phyloP scores from a whole-genome alignment of 441 rosid species.

The Arabidopsis lyrata region DNA sequence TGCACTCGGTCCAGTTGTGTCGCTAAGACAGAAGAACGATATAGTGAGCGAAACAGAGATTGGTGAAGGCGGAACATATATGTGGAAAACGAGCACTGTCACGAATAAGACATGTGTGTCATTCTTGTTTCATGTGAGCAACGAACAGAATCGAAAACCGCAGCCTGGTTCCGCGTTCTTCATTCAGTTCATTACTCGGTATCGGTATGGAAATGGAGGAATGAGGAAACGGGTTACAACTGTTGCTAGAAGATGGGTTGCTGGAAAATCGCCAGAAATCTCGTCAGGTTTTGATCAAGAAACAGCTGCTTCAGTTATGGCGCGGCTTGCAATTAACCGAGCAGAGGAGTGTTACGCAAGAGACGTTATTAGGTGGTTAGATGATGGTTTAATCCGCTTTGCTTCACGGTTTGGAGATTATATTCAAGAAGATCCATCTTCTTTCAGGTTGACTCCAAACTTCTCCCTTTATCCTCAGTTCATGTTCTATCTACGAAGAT shows the following conservation, averaged over 20 bases:
- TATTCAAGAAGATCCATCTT: slow-evolving; percentile 82
- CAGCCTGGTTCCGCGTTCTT: slow-evolving; percentile 87
- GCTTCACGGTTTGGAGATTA: slow-evolving; percentile 91
- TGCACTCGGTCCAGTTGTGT: slow-evolving; percentile 91
- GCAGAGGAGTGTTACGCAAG: slow-evolving; percentile 72
- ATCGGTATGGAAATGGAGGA: slow-evolving; percentile 71
- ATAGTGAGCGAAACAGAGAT: slow-evolving; percentile 72
- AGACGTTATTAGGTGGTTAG: slow-evolving; percentile 94
- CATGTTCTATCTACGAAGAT: slow-evolving; percentile 92
- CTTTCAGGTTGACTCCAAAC: slow-evolving; percentile 82
- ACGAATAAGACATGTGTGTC: slow-evolving; percentile 82
- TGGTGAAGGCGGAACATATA: slow-evolving; percentile 81
- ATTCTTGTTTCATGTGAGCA: slow-evolving; percentile 77
- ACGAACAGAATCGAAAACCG: slow-evolving; percentile 59
- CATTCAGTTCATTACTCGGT: slow-evolving; percentile 83
- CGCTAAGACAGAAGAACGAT: slow-evolving; percentile 64
- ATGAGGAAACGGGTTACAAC: slow-evolving; percentile 82
- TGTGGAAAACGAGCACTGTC: slow-evolving; percentile 80
- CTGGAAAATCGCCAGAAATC: slow-evolving; percentile 75
- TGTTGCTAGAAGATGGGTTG: slow-evolving; percentile 92
- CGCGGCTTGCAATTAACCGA: slow-evolving; percentile 84
- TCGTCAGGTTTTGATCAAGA: slow-evolving; percentile 93
- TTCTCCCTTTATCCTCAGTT: slow-evolving; percentile 96
- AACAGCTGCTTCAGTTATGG: slow-evolving; percentile 93
- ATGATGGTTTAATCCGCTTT: slow-evolving; percentile 75